Evolutionary conservation across 768 basidiomycete species (phyloP).

Genomic region (Suillus ampliporus): DNA sequence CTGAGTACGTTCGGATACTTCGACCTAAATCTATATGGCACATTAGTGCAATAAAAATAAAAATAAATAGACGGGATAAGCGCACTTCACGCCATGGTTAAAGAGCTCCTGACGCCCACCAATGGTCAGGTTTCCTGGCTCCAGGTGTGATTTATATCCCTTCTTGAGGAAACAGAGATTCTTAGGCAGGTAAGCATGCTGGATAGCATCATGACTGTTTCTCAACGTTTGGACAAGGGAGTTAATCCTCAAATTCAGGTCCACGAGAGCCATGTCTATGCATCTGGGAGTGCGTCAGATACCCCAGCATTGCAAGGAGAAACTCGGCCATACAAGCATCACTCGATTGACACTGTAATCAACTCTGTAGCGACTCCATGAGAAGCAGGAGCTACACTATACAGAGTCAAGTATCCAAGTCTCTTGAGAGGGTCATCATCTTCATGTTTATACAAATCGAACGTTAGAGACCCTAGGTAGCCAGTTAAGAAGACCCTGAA

Average conservation of each 20-base stretch:
- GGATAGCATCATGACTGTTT: constrained; percentile 27
- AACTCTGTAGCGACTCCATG: constrained; percentile 30
- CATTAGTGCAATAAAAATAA: background rate
- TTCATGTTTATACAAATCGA: background rate
- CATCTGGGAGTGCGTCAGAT: constrained; percentile 32
- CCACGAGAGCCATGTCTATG: constrained; percentile 48
- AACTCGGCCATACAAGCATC: constrained; percentile 29
- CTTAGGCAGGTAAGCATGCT: constrained; percentile 35
- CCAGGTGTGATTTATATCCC: constrained; percentile 41
- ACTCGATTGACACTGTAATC: constrained; percentile 41
- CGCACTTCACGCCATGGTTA: constrained; percentile 45
- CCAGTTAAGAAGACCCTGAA: constrained; percentile 2
- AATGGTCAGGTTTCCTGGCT: constrained; percentile 42
- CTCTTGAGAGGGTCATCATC: constrained; percentile 1
- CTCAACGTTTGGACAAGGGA: constrained; percentile 41
- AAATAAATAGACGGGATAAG: background rate
- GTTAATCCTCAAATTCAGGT: constrained; percentile 38
- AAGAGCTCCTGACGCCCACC: constrained; percentile 46
- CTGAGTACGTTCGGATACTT: constrained; percentile 20
- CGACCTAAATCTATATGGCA: constrained; percentile 24
- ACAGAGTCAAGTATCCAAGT: constrained; percentile 39
- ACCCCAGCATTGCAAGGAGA: no score
- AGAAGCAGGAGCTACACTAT: constrained; percentile 32
- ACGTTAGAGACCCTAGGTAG: constrained; percentile 2
- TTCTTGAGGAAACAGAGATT: constrained; percentile 43